phyloP scores from a whole-genome alignment of 2,329 filamentous ascomycete genomes.

The Nakataea oryzae region DNA sequence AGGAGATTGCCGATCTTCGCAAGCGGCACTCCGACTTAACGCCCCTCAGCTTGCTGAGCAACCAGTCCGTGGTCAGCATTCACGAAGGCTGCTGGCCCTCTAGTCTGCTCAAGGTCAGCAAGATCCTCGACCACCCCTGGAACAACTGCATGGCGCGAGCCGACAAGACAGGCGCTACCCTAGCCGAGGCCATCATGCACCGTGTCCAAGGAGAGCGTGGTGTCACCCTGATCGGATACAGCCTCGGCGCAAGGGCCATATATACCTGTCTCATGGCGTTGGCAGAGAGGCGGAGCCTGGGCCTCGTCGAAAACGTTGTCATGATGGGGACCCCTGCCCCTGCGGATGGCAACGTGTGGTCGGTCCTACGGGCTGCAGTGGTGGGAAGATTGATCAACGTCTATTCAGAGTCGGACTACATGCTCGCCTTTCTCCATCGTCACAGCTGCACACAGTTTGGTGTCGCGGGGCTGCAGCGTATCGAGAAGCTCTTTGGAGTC shows the following conservation, averaged over 20 bases:
- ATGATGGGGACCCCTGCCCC: constrained; percentile 77
- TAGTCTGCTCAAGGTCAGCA: constrained; percentile 54
- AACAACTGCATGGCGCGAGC: constrained; percentile 64
- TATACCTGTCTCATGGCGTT: constrained; percentile 74
- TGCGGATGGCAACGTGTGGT: constrained; percentile 62
- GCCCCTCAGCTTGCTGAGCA: constrained; percentile 9
- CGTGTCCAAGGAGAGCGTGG: constrained; percentile 75
- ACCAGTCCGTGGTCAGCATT: constrained; percentile 41
- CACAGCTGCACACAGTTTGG: constrained; percentile 74
- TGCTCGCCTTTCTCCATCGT: constrained; percentile 81
- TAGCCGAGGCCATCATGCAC: constrained; percentile 74
- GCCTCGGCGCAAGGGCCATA: constrained; percentile 71
- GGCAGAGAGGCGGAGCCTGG: constrained; percentile 73
- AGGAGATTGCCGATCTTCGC: constrained; percentile 33
- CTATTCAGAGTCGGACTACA: constrained; percentile 77
- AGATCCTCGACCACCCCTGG: constrained; percentile 75
- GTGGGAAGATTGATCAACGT: constrained; percentile 82
- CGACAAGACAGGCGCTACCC: constrained; percentile 59
- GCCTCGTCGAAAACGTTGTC: constrained; percentile 75
- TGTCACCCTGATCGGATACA: constrained; percentile 73
- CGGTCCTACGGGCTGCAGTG: constrained; percentile 66
- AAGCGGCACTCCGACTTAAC: constrained; percentile 25
- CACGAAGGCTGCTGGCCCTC: constrained; percentile 51
- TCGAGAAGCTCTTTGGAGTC: constrained; percentile 53
- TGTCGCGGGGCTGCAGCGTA: constrained; percentile 70